A percentile compares a stretch with the other conserved stretches of the same genome.
phyloP scores from a whole-genome alignment of 345 rosid species.

The Acer saccharum region DNA sequence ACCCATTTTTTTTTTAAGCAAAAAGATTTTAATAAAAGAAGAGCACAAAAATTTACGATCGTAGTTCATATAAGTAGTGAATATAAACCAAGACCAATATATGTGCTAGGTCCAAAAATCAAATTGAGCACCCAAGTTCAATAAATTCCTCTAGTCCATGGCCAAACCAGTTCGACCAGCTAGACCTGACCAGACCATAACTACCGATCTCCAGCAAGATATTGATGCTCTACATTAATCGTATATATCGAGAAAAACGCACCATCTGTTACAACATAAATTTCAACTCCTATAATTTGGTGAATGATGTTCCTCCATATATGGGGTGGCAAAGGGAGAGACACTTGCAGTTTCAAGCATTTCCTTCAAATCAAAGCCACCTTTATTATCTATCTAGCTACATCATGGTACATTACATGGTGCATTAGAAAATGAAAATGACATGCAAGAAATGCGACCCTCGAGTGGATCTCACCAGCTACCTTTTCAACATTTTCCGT shows the following conservation, averaged over 20 bases:
- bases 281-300: neutral
- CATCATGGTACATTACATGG: neutral
- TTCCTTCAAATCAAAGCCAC: conserved; percentile 1
- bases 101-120: no score
- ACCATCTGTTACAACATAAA: neutral
- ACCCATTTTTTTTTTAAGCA: no score
- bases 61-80: no score
- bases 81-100: no score
- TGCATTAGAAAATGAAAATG: conserved; percentile 1
- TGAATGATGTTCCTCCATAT: neutral
- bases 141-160: no score
- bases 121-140: no score
- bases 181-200: neutral
- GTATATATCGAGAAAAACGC: neutral
- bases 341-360: neutral
- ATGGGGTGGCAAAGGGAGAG: neutral
- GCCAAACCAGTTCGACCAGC: no score
- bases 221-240: neutral
- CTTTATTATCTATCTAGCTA: conserved; percentile 22
- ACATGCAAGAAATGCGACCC: conserved; percentile 3
- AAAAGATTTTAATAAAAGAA: no score
- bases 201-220: neutral
- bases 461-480: neutral
- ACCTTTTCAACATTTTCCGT: neutral
- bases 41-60: no score